Percentiles rank a stretch among this genome's conserved stretches.
phyloP scores from a whole-genome alignment of 306 rosid genomes.

The Chamaecrista fasciculata region DNA sequence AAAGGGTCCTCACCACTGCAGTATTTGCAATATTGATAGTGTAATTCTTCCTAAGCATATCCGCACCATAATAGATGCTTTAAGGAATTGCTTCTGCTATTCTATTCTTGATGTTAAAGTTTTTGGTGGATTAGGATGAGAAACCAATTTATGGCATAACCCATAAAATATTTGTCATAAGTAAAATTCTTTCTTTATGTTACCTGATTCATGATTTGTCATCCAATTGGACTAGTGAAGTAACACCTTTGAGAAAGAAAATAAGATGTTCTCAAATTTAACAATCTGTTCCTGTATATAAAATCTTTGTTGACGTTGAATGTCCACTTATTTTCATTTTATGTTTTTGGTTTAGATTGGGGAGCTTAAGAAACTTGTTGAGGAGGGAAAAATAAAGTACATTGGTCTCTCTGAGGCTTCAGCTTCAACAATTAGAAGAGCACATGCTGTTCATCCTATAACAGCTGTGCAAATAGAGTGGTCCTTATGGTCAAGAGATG shows the following conservation, averaged over 20 bases:
- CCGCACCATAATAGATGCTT: no score
- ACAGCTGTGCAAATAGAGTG: slow-evolving; percentile 60
- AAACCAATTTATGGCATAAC: no score
- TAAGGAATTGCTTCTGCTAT: no score
- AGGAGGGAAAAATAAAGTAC: slow-evolving; percentile 60
- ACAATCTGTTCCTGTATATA: no score
- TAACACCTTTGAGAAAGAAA: not conserved
- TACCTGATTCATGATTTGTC: no score
- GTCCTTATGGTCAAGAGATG: slow-evolving; percentile 64
- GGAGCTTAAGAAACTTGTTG: slow-evolving; percentile 56
- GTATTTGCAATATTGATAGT: no score
- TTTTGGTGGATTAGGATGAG: no score
- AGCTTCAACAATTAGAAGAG: slow-evolving; percentile 63
- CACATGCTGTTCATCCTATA: slow-evolving; percentile 66
- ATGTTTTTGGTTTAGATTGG: slow-evolving; percentile 40
- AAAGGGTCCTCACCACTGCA: no score
- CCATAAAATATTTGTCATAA: no score
- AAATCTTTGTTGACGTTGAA: not conserved
- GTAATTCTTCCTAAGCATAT: no score
- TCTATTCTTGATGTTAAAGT: no score
- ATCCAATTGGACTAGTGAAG: not conserved
- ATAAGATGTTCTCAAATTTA: not conserved
- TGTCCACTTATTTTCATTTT: not conserved
- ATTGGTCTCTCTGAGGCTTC: slow-evolving; percentile 67
- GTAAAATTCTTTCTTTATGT: no score